Evolutionary conservation across 1,284 basidiomycete genomes (phyloP).

Genomic region (Melampsora larici-populina): DNA sequence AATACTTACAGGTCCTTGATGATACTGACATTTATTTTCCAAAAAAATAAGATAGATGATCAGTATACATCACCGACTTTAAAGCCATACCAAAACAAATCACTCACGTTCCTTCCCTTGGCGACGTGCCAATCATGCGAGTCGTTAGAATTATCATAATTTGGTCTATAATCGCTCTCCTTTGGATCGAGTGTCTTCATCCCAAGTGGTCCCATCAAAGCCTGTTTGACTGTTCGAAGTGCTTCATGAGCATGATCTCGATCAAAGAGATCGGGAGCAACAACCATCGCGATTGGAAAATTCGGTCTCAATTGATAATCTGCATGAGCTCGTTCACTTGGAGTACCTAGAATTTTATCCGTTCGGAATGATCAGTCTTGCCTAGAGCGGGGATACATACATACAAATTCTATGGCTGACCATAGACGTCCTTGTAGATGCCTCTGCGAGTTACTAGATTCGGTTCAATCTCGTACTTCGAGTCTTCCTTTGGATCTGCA

Average conservation of each 20-base stretch:
- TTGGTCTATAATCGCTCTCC: slow-evolving; percentile 76
- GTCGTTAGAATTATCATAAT: slow-evolving; percentile 90
- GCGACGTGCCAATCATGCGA: slow-evolving; percentile 73
- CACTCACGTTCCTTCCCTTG: slow-evolving; percentile 71
- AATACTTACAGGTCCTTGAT: slow-evolving; percentile 56
- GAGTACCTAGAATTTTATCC: slow-evolving; percentile 60
- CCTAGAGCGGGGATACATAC: no score
- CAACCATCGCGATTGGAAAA: slow-evolving; percentile 79
- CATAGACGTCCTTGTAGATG: slow-evolving; percentile 97
- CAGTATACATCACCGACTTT: background rate
- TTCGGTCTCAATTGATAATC: slow-evolving; percentile 72
- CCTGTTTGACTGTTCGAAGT: slow-evolving; percentile 69
- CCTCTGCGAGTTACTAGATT: slow-evolving; percentile 80
- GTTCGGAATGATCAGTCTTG: no score
- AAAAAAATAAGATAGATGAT: background rate
- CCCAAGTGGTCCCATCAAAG: slow-evolving; percentile 76
- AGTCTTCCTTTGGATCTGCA: slow-evolving; percentile 69
- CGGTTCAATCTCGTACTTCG: slow-evolving; percentile 68
- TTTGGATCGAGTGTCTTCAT: slow-evolving; percentile 87
- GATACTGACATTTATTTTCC: slow-evolving; percentile 51
- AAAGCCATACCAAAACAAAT: background rate
- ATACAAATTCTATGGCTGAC: slow-evolving; percentile 20
- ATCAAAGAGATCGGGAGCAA: slow-evolving; percentile 92
- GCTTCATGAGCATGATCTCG: slow-evolving; percentile 73
- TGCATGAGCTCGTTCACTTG: slow-evolving; percentile 79